Conservation (phyloP, 2,329 filamentous ascomycete genomes). For the Stachybotrys elegans region DNA sequence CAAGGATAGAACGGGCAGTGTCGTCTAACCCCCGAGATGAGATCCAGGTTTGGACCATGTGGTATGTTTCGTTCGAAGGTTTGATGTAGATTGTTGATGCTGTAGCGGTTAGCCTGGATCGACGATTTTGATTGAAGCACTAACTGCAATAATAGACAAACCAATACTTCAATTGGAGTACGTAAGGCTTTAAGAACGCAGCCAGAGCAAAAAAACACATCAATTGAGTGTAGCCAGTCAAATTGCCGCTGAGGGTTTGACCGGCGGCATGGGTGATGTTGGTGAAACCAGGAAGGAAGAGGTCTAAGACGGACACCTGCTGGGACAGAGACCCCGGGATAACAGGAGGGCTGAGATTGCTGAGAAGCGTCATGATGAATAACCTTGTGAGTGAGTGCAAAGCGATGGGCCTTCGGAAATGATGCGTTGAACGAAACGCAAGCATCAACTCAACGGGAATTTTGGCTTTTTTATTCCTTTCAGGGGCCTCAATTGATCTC, state of each 20-base stretch:
- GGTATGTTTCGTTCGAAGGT: constrained; percentile 5
- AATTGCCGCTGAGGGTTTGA: constrained; percentile 6
- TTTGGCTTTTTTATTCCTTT: constrained; percentile 8
- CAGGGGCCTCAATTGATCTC: too few species aligned
- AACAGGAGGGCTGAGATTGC: constrained; percentile 8
- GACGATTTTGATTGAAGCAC: neutral
- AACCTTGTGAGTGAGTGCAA: neutral
- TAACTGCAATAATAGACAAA: constrained; percentile 9
- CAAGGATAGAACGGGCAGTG: constrained; percentile 11
- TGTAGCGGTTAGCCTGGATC: constrained; percentile 3
- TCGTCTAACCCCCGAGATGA: constrained; percentile 10
- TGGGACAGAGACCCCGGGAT: constrained; percentile 6
- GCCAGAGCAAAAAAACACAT: constrained; percentile 8
- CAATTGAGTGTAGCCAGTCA: constrained; percentile 7
- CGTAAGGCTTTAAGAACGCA: constrained; percentile 6
- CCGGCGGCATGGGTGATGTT: constrained; percentile 6
- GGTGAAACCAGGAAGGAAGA: constrained; percentile 8
- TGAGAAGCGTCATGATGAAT: constrained; percentile 4
- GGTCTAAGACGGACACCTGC: constrained; percentile 6
- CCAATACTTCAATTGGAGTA: constrained; percentile 4
- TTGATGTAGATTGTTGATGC: constrained; percentile 8
- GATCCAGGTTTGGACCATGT: constrained; percentile 9
- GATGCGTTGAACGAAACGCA: constrained; percentile 2
- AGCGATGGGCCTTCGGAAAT: neutral
- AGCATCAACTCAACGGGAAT: neutral